Evolutionary conservation across 176 grass and related monocot genomes (phyloP).

Genomic region (Carex pumila): DNA sequence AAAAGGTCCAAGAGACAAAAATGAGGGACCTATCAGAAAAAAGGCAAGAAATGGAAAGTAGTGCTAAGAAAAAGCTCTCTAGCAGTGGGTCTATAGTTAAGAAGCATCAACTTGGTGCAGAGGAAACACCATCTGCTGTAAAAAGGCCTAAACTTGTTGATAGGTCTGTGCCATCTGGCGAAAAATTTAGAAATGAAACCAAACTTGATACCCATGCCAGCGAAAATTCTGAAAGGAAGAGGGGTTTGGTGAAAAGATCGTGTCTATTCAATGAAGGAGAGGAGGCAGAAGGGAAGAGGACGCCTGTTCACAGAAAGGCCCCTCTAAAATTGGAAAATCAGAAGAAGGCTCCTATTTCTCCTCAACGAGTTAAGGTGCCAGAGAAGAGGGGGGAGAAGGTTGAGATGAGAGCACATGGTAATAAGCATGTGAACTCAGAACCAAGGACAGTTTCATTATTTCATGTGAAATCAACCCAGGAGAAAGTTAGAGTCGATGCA

Average conservation of each 20-base stretch:
- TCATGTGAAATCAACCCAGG: conserved; percentile 14
- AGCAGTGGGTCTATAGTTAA: background rate
- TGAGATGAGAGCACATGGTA: background rate
- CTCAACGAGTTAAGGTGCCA: background rate
- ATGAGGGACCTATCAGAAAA: conserved; percentile 1
- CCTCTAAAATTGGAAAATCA: conserved; percentile 18
- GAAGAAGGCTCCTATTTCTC: conserved; percentile 15
- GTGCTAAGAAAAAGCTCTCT: conserved; percentile 5
- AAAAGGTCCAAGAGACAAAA: conserved; percentile 5
- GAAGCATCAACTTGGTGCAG: conserved; percentile 1
- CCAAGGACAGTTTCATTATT: background rate
- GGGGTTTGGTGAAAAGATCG: conserved; percentile 11
- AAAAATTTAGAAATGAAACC: conserved; percentile 5
- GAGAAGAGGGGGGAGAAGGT: conserved; percentile 12
- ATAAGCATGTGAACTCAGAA: conserved; percentile 1
- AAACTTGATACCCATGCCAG: conserved; percentile 8
- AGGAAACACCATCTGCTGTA: conserved; percentile 13
- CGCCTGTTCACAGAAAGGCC: conserved; percentile 16
- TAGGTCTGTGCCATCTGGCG: background rate
- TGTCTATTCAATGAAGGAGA: conserved; percentile 13
- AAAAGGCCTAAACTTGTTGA: conserved; percentile 12
- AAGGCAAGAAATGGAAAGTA: conserved; percentile 12
- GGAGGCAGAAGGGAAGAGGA: conserved; percentile 17
- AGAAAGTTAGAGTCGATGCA: background rate
- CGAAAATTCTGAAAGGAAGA: conserved; percentile 18